Base-by-base conservation (phyloP, 257 asterid species). In the Ophiorrhiza pumila region DNA sequence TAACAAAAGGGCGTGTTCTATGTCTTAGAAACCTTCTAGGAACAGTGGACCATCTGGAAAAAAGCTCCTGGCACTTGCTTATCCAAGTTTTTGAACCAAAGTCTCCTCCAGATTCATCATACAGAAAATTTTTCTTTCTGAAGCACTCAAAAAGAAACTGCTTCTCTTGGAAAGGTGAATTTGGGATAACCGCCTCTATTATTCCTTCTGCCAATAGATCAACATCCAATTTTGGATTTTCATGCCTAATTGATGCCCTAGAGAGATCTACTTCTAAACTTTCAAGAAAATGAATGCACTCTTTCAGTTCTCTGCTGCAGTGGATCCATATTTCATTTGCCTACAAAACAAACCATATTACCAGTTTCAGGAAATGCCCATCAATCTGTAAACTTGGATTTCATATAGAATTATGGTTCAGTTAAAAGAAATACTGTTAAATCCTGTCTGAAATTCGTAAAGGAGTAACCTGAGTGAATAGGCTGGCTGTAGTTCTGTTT, bases 1-100 rank as follows among this genome's bases (percentile, higher is more conserved):
- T 56, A 14, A 45, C 59, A 34, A 20, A 73, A 31, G 41, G 72
- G 53, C 15, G 25, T 56, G 65, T 65, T 69, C 68, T 79, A 13
- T 58, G 61, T 72, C 94, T 78, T 69, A 94, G 85, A 80, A 81
- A 79, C 82, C 95, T 87, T 84, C 97, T 84, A 10, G 95, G 95
- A 79, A 80, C 75, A 23, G 71, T 25, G 32, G 79, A 65, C 84
- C 82, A 79, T 50, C 43, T 71, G 39, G 87, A 69, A 56, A 82
- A 56, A 71, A 79, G 68, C 53, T 81, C 83, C 64, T 75, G 81
- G 66, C 65, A 79, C 68, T 61, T 80, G 69, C 56, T 35, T 23
- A 76, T 47, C 80, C 64, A 43, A 49, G 67, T 60, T 25, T 64
- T 15, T 12, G 72, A 71, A 57, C 39, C 68, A 12, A 55, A 66